Evolutionary conservation across 1,139 yeast genomes (phyloP), one percentile per base, ranked within the genome.

Genomic region (Debaryomyces sp.): DNA sequence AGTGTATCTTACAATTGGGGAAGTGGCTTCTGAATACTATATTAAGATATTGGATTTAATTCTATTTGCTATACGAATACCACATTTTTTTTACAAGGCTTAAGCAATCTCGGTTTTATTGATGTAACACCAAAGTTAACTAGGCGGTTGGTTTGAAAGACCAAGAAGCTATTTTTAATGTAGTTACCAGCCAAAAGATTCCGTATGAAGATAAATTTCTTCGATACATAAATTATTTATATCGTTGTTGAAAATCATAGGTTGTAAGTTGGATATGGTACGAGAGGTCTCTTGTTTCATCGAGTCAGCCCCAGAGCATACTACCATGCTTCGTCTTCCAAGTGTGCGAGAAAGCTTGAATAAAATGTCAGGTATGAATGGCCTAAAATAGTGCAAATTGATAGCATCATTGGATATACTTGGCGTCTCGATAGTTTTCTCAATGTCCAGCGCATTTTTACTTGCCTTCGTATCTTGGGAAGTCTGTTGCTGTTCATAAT

Each of bases 141-240:
- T 5, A n/a, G 5, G 4, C 13, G 13, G 27, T 24, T 24, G 10
- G 12, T 1, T n/a, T 27, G 6, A 12, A 27, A 26, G 10, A n/a
- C 30, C 5, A 27, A 13, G 29, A 7, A 21, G 12, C 6, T 18
- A 18, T 18, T 2, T 12, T 8, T 21, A 37, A 9, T 26, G 12
- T 17, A 18, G 3, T 55, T 55, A 82, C 86, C 85, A 83, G 0
- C 84, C 84, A 61, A 81, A 84, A 27, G 77, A 63, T 56, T 84
- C 88, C 0, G 85, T 79, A 54, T 84, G 87, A 42, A 84, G 63
- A 54, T 70, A 81, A 9, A 84, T 69, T 59, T 84, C 88, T 40
- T 75, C 76, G 4, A 74, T 68, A 10, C 69, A 60, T 3, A 59
- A 52, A 7, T 48, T 54, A 40, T 55, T 48, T 12, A 57, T 37